These are phyloP conservation scores for Thuja plicata DNA, from an alignment of 83 land plant genomes.

Conservation along the genomic window DNA sequence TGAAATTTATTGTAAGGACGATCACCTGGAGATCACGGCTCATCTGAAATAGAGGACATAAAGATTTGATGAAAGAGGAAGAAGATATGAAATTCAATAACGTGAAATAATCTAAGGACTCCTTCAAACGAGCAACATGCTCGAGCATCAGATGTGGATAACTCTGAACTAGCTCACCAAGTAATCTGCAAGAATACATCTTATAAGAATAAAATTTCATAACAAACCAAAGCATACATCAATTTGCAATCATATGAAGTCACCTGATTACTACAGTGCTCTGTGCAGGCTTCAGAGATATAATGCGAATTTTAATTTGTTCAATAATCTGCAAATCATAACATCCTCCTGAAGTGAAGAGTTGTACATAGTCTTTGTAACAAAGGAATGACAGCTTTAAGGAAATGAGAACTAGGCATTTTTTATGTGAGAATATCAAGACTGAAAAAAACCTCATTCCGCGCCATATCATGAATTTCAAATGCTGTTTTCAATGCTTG, in stretches of 20 bases:
- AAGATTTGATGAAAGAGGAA: slow-evolving; percentile 39
- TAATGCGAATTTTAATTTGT: slow-evolving; percentile 77
- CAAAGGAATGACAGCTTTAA: not conserved
- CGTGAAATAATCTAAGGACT: slow-evolving; percentile 83
- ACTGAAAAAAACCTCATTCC: slow-evolving; percentile 66
- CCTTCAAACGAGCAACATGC: slow-evolving; percentile 69
- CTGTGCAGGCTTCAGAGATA: slow-evolving; percentile 74
- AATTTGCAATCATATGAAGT: slow-evolving; percentile 14
- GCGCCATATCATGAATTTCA: slow-evolving; percentile 87
- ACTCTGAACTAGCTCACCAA: slow-evolving; percentile 49
- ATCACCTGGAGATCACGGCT: slow-evolving; percentile 80
- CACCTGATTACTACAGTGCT: slow-evolving; percentile 66
- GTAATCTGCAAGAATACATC: slow-evolving; percentile 48
- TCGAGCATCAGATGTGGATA: slow-evolving; percentile 71
- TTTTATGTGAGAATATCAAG: slow-evolving; percentile 2
- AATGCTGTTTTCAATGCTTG: slow-evolving; percentile 58
- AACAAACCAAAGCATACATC: not conserved
- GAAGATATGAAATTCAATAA: slow-evolving; percentile 57
- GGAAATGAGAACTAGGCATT: not conserved
- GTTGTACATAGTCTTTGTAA: not conserved
- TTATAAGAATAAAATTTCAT: not conserved
- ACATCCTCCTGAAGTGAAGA: not conserved
- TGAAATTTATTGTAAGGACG: not conserved
- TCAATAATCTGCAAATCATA: slow-evolving; percentile 70
- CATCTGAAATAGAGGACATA: slow-evolving; percentile 71